These are phyloP conservation scores for Tremellales sp. DNA, from an alignment of 1,284 basidiomycete genomes.

Conservation along the genomic window DNA sequence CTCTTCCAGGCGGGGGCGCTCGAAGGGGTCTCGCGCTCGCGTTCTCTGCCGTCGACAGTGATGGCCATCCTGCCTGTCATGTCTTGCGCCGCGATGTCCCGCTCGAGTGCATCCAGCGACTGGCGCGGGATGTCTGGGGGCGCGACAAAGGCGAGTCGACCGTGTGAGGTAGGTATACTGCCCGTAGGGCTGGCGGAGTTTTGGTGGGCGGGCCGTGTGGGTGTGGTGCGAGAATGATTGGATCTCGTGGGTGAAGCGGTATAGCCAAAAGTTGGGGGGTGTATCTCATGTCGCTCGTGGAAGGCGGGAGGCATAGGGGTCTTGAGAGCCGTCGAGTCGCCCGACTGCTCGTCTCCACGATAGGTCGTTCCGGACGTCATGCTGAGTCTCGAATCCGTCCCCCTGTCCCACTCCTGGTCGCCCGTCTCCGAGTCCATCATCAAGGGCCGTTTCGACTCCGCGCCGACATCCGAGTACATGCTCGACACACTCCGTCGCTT, in stretches of 20 bases:
- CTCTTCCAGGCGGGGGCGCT: slow-evolving; percentile 20
- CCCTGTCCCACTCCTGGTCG: neutral
- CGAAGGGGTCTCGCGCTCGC: no score
- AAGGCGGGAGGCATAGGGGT: neutral
- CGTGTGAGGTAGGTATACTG: neutral
- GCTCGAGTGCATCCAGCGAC: slow-evolving; percentile 16
- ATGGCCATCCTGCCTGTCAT: slow-evolving; percentile 1
- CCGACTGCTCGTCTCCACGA: no score
- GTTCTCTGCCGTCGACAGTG: neutral
- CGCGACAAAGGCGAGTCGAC: slow-evolving; percentile 15
- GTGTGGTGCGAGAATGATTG: slow-evolving; percentile 6
- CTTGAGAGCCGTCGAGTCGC: neutral
- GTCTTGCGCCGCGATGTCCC: slow-evolving; percentile 7
- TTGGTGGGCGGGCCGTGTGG: slow-evolving; percentile 6
- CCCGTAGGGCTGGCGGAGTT: neutral
- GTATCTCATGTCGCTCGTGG: slow-evolving; percentile 1
- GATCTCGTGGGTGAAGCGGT: neutral
- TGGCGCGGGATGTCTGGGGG: slow-evolving; percentile 13
- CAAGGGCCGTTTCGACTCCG: no score
- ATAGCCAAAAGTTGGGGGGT: neutral
- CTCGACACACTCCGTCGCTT: neutral
- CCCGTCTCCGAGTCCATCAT: no score
- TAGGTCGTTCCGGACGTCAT: neutral
- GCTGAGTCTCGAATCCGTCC: neutral
- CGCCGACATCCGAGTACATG: no score